phyloP scores from a whole-genome alignment of 805 yeast genomes.

The Yueomyces sinensis region DNA sequence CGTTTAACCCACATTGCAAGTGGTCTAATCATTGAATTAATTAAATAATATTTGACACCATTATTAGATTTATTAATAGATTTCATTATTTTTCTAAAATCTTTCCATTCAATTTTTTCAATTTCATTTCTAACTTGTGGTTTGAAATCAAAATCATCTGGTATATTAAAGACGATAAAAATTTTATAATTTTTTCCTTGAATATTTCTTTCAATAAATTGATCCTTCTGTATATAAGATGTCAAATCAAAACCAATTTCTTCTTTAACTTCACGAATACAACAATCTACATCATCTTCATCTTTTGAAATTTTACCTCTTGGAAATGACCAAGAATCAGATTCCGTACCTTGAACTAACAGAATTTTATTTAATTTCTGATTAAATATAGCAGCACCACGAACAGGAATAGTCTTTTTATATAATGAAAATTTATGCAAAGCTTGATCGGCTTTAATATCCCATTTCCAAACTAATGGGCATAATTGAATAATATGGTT shows the following conservation, averaged over 20 bases:
- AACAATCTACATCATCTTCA: conserved; percentile 81
- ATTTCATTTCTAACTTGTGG: conserved; percentile 88
- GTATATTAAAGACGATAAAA: conserved; percentile 62
- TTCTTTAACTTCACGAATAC: conserved; percentile 81
- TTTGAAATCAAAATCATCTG: conserved; percentile 58
- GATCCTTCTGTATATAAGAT: conserved; percentile 51
- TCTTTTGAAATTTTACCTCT: conserved; percentile 92
- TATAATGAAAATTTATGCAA: conserved; percentile 68
- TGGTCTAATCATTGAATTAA: conserved; percentile 31
- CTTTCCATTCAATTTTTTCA: conserved; percentile 67
- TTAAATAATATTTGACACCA: conserved; percentile 24
- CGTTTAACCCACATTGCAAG: conserved; percentile 39
- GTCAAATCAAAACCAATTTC: conserved; percentile 86
- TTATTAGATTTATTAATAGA: conserved; percentile 15
- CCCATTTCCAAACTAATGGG: conserved; percentile 76
- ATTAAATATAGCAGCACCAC: conserved; percentile 88
- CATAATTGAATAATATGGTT: conserved; percentile 52
- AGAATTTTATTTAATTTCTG: conserved; percentile 53
- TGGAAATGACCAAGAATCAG: conserved; percentile 89
- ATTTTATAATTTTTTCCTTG: conserved; percentile 78
- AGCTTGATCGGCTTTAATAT: conserved; percentile 63
- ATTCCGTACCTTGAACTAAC: conserved; percentile 74
- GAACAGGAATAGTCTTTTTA: conserved; percentile 83
- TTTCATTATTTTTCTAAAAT: conserved; percentile 33
- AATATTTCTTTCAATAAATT: conserved; percentile 69